phyloP scores from a whole-genome alignment of 495 filamentous ascomycete species.

The Neurospora africana region DNA sequence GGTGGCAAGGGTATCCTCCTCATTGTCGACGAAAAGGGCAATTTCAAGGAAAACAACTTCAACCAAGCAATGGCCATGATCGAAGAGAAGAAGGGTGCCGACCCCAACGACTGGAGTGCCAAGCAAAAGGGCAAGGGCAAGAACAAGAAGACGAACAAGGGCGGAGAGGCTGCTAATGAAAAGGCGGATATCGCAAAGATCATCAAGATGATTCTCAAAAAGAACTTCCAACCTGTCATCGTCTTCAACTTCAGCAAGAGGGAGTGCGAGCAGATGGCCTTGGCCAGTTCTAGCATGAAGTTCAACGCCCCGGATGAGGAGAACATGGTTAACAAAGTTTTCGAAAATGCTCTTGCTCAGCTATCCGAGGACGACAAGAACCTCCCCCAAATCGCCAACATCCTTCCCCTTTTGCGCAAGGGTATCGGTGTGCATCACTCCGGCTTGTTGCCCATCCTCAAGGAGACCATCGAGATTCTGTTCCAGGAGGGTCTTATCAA shows the following conservation, averaged over 20 bases:
- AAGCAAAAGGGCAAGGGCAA: constrained; percentile 79
- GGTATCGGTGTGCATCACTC: constrained; percentile 97
- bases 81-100: constrained; percentile 77
- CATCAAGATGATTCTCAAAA: constrained; percentile 95
- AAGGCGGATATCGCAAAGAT: constrained; percentile 90
- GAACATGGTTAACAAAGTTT: constrained; percentile 88
- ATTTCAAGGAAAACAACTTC: constrained; percentile 94
- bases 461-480: constrained; percentile 97
- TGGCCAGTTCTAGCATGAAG: constrained; percentile 73
- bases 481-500: constrained; percentile 98
- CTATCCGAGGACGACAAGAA: constrained; percentile 83
- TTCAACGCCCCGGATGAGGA: constrained; percentile 98
- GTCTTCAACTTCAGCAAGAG: constrained; percentile 99
- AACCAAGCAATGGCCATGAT: constrained; percentile 86
- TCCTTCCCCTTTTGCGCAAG: constrained; percentile 77
- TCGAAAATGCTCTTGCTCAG: constrained; percentile 77
- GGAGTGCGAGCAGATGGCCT: constrained; percentile 77
- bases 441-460: constrained; percentile 87
- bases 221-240: constrained; percentile 92
- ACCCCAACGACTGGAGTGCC: constrained; percentile 64
- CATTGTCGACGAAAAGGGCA: constrained; percentile 90
- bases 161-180: constrained; percentile 52
- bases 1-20: constrained; percentile 90
- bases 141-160: constrained; percentile 83
- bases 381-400: constrained; percentile 81